phyloP scores from a whole-genome alignment of 768 basidiomycete species.

The Suillus hirtellus region DNA sequence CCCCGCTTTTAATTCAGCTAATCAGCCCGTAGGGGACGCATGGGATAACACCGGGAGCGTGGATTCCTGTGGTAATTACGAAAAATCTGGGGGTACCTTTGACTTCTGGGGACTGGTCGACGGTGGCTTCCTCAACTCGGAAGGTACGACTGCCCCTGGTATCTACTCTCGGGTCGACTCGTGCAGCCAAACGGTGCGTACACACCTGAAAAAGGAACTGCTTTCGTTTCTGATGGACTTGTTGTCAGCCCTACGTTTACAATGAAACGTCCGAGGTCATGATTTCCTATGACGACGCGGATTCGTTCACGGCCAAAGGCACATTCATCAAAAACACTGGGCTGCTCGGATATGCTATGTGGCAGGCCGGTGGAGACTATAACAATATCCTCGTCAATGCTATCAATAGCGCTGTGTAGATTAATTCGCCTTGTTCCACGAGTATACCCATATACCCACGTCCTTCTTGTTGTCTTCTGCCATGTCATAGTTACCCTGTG shows the following conservation, averaged over 20 bases:
- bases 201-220: neutral
- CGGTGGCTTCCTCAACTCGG: conserved; percentile 50
- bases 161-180: conserved; percentile 58
- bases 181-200: conserved; percentile 73
- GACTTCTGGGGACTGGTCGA: conserved; percentile 65
- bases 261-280: conserved; percentile 51
- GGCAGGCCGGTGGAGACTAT: conserved; percentile 65
- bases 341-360: conserved; percentile 62
- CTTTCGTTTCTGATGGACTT: conserved; percentile 7
- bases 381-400: conserved; percentile 59
- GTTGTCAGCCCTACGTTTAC: conserved; percentile 67
- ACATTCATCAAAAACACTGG: conserved; percentile 49
- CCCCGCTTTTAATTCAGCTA: conserved; percentile 48
- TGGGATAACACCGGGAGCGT: conserved; percentile 49
- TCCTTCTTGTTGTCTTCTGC: neutral
- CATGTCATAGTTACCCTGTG: neutral
- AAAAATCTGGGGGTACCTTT: conserved; percentile 46
- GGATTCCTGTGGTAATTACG: conserved; percentile 62
- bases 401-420: conserved; percentile 33
- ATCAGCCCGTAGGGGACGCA: conserved; percentile 52
- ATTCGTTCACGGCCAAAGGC: conserved; percentile 62
- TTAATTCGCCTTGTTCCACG: neutral
- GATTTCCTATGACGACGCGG: conserved; percentile 66
- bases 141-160: conserved; percentile 50
- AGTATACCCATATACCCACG: neutral